Conservation (phyloP, 1,284 basidiomycete species). For the Apiotrichum veenhuisii region DNA sequence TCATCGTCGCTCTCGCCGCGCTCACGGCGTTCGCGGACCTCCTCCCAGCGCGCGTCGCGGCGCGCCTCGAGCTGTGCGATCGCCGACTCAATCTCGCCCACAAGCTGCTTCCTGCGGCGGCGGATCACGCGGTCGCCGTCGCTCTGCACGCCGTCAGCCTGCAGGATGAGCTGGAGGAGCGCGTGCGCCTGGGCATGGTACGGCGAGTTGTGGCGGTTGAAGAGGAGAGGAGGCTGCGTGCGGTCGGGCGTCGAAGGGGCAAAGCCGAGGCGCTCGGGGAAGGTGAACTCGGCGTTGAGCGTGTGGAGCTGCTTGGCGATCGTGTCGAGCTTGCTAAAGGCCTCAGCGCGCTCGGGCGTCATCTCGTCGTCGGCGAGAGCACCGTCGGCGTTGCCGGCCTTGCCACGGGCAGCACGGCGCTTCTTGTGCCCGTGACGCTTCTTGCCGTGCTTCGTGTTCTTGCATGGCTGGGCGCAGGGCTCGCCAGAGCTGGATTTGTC, state of each 20-base stretch:
- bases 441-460: background rate
- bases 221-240: constrained; percentile 48
- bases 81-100: constrained; percentile 61
- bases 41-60: constrained; percentile 47
- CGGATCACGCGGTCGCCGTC: constrained; percentile 60
- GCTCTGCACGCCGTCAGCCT: constrained; percentile 64
- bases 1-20: constrained; percentile 36
- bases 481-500: constrained; percentile 1
- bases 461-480: constrained; percentile 3
- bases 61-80: constrained; percentile 55
- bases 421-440: constrained; percentile 11
- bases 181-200: constrained; percentile 60
- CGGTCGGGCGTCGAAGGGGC: constrained; percentile 19
- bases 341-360: background rate
- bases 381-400: background rate
- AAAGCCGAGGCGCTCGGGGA: constrained; percentile 40
- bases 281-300: constrained; percentile 31
- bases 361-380: constrained; percentile 51
- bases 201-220: constrained; percentile 57
- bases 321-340: constrained; percentile 19
- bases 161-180: constrained; percentile 60
- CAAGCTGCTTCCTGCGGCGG: constrained; percentile 58
- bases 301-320: constrained; percentile 30
- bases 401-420: background rate
- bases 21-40: constrained; percentile 32